Conservation (phyloP, 106 monocot species). For the Platanthera zijinensis region DNA sequence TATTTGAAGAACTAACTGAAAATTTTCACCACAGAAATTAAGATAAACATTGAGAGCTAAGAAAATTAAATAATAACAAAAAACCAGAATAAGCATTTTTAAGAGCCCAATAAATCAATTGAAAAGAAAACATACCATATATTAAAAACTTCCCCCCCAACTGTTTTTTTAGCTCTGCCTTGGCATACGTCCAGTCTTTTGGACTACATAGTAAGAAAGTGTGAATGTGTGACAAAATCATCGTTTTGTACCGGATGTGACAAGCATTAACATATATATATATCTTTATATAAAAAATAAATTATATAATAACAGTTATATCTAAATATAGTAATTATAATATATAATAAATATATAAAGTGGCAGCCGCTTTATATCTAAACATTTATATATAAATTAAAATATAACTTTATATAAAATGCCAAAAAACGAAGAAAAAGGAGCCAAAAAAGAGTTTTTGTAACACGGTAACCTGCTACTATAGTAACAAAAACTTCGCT, state of each 20-base stretch:
- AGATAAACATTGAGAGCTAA: not conserved
- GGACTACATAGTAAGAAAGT: constrained; percentile 44
- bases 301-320: no score
- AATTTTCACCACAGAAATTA: not conserved
- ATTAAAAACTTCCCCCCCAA: constrained; percentile 73
- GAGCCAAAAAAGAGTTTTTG: no score
- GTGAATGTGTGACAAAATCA: not conserved
- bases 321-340: no score
- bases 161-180: constrained; percentile 62
- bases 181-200: constrained; percentile 91
- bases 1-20: constrained; percentile 94
- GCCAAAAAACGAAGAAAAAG: no score
- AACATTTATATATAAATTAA: no score
- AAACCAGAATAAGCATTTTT: not conserved
- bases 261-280: no score
- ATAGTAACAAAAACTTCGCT: no score
- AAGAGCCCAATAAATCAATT: not conserved
- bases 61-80: constrained; percentile 2
- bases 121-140: constrained; percentile 40
- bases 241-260: not conserved
- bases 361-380: no score
- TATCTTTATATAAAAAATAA: no score
- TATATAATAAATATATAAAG: no score
- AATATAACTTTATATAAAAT: no score
- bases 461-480: no score